Evolutionary conservation across 2,329 filamentous ascomycete genomes (phyloP).

Genomic region (Talaromyces sp.): DNA sequence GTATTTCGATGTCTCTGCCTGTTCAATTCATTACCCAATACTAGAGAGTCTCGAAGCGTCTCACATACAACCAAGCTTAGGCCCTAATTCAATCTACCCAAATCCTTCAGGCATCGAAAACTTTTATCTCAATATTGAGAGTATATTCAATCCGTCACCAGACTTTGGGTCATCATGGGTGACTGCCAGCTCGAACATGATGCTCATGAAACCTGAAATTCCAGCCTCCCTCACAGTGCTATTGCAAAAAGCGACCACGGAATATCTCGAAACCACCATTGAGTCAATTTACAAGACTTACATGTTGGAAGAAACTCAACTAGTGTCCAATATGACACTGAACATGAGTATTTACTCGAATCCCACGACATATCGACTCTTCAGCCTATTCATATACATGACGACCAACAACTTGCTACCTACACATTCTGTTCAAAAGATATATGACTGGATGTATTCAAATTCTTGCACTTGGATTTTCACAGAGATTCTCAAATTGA

Average conservation of each 20-base stretch:
- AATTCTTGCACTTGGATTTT: not conserved
- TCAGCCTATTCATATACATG: not conserved
- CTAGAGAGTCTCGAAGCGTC: not conserved
- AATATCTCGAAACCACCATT: not conserved
- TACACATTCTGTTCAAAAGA: rapidly evolving
- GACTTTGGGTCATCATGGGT: not conserved
- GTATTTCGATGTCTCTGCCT: not conserved
- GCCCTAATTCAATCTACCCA: not conserved
- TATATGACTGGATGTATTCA: not conserved
- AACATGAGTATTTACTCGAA: not conserved
- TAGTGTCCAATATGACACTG: no score
- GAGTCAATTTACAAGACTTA: not conserved
- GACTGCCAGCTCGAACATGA: not conserved
- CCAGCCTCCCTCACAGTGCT: not conserved
- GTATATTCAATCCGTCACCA: not conserved
- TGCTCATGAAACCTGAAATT: not conserved
- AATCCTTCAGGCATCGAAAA: no score
- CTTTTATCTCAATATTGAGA: no score
- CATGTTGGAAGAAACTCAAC: not conserved
- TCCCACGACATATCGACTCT: not conserved
- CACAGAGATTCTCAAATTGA: not conserved
- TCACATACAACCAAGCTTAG: not conserved
- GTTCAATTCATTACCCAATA: not conserved
- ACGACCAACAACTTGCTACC: not conserved
- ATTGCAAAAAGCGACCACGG: not conserved